Evolutionary conservation across 148 eudicot species (phyloP).

Genomic region (Cornus controversa): DNA sequence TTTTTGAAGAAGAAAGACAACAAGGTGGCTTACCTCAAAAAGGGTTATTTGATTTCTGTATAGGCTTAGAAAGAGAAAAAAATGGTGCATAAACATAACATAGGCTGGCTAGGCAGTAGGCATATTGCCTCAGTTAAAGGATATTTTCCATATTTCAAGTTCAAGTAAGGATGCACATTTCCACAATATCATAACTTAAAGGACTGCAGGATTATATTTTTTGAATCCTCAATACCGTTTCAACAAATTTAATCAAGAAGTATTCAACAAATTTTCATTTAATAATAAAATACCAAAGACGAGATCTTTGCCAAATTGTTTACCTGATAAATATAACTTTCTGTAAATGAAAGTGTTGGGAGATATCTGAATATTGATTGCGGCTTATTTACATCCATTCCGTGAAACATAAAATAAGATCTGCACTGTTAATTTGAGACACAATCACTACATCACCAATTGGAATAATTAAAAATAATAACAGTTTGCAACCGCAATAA

Average conservation of each 20-base stretch:
- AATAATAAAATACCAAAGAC: not conserved
- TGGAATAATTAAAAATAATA: not conserved
- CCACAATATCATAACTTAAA: not conserved
- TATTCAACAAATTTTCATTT: not conserved
- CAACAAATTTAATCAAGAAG: constrained; percentile 2
- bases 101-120: not conserved
- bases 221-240: not conserved
- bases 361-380: constrained; percentile 71
- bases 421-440: constrained; percentile 61
- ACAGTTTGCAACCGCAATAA: not conserved
- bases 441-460: constrained; percentile 9
- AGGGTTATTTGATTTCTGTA: not conserved
- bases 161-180: not conserved
- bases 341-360: constrained; percentile 85
- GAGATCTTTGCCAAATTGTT: not conserved
- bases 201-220: not conserved
- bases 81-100: constrained; percentile 4
- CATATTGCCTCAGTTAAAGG: not conserved
- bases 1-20: not conserved
- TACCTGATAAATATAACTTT: constrained; percentile 97
- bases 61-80: constrained; percentile 3
- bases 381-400: constrained; percentile 65
- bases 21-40: not conserved
- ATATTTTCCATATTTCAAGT: not conserved
- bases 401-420: constrained; percentile 95